Evolutionary conservation across 2,329 filamentous ascomycete species (phyloP).

Genomic region (Lojkania enalia): DNA sequence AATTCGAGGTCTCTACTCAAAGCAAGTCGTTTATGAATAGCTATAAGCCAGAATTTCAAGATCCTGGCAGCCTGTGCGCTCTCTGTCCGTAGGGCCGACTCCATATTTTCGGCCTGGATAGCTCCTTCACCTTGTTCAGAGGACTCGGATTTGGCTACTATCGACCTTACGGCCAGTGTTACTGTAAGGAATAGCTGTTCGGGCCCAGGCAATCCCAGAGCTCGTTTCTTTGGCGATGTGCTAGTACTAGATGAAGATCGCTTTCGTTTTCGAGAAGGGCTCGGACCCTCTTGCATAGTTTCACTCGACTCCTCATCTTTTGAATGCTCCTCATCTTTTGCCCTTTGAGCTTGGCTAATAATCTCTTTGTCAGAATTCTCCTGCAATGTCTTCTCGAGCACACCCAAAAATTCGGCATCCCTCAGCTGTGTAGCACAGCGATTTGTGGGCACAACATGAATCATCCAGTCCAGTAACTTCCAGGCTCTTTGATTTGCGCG

Average conservation of each 20-base stretch:
- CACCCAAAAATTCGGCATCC: conserved; percentile 67
- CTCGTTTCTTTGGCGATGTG: conserved; percentile 20
- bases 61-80: conserved; percentile 42
- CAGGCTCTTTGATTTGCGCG: conserved; percentile 53
- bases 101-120: conserved; percentile 40
- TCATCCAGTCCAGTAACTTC: conserved; percentile 64
- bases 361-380: conserved; percentile 49
- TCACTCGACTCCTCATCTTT: conserved; percentile 34
- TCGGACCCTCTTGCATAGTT: conserved; percentile 25
- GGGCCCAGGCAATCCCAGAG: conserved; percentile 9
- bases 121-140: conserved; percentile 20
- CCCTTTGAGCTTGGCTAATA: conserved; percentile 1
- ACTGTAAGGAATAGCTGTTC: conserved; percentile 11
- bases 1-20: not conserved
- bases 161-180: conserved; percentile 22
- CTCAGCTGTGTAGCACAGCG: conserved; percentile 72
- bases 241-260: conserved; percentile 25
- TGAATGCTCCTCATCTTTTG: conserved; percentile 5
- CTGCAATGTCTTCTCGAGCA: conserved; percentile 67
- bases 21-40: conserved; percentile 22
- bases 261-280: conserved; percentile 42
- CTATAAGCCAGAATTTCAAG: conserved; percentile 40
- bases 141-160: conserved; percentile 20
- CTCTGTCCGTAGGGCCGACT: conserved; percentile 39
- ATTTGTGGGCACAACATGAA: conserved; percentile 68